Base-by-base conservation (phyloP, 495 filamentous ascomycete genomes). In the Hyphodiscus hymeniophilus region DNA sequence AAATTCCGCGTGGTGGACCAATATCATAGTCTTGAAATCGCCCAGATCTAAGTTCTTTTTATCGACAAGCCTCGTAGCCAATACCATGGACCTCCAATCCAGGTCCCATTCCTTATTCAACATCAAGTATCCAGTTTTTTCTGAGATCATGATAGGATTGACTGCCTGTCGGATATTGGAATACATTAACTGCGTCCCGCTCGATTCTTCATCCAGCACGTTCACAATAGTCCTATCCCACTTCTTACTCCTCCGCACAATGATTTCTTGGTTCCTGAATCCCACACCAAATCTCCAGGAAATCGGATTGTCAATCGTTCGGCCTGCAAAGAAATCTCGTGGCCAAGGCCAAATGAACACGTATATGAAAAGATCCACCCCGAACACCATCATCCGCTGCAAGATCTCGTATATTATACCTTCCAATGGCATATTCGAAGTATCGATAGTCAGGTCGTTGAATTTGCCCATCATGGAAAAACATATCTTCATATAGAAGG, bases 31-130 rank as follows among this genome's bases (percentile, higher is more conserved):
- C 26, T 74, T 71, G 54, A 89, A 82, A 40, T 77, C 65, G 60
- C 80, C 76, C 5, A 73, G 48, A 16, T 73, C 55, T 1, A 73
- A 56, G 47, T 73, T 66, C 46, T 77, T 74, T 57, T 72, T 71
- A 47, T 82, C 78, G 15, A 88, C 74, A 57, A 89, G 58, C 23
- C 64, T 66, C 20, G 81, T 79, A 1, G 84, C 84, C 26, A 65
- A 61, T 28, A 86, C 67, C 85, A 95, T 94, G 20, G 71, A 75
- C 16, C 60, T 62, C 69, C 87, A 94, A 59, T 91, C 85, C 47
- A 94, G 65, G 61, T 90, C 84, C 83, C 85, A 95, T 47, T 83
- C 77, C 46, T 71, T 75, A 54, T 85, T 82, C 63, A 89, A 79
- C 44, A 89, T 80, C 48, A 87, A 61, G 55, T 89, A 89, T 1